Evolutionary conservation across 192 early-diverging fungal genomes (phyloP).

Genomic region (Umbelopsis vinacea): DNA sequence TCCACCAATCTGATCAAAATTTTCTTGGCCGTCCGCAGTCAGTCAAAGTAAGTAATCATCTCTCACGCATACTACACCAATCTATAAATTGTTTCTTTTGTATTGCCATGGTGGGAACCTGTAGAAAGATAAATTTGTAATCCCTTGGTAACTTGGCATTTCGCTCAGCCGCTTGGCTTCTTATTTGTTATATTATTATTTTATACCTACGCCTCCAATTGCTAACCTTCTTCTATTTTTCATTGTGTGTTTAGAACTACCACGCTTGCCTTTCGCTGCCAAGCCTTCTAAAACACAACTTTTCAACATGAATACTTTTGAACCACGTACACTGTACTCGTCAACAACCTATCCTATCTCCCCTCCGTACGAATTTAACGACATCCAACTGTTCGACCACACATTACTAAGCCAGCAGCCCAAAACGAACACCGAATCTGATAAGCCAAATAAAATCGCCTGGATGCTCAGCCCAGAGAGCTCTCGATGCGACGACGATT

Average conservation of each 20-base stretch:
- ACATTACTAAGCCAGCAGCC: neutral
- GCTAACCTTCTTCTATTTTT: neutral
- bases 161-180: neutral
- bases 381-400: slow-evolving; percentile 5
- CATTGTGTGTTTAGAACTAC: neutral
- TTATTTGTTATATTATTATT: too few species aligned
- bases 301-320: slow-evolving; percentile 8
- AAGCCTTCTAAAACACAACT: neutral
- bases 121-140: neutral
- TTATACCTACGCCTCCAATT: slow-evolving; percentile 14
- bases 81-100: neutral
- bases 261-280: neutral
- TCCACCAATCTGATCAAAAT: neutral
- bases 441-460: neutral
- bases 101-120: too few species aligned
- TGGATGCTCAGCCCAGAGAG: slow-evolving; percentile 18
- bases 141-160: neutral
- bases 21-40: too few species aligned
- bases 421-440: neutral
- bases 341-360: neutral
- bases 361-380: slow-evolving; percentile 7
- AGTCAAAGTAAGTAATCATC: too few species aligned
- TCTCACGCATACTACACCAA: neutral
- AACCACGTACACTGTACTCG: neutral
- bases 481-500: neutral